A percentile compares a stretch with the other conserved stretches of the same genome.
phyloP scores from a whole-genome alignment of 306 rosid species.

The Citrullus mucosospermus region DNA sequence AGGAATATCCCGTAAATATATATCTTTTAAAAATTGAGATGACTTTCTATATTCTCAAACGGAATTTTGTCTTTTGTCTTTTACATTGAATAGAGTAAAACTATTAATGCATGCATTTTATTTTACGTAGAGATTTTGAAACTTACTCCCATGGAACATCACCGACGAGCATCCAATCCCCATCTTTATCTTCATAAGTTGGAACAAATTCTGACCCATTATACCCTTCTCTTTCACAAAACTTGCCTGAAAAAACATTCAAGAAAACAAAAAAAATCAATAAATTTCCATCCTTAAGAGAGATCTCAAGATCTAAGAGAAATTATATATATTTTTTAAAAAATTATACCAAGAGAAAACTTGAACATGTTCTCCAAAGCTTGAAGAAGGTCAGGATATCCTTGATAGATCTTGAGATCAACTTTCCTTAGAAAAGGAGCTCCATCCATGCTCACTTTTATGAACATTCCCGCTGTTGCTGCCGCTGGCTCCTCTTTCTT shows the following conservation, averaged over 20 bases:
- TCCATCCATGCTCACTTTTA: constrained; percentile 47
- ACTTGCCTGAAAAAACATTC: background rate
- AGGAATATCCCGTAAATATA: too few species aligned
- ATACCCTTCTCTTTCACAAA: constrained; percentile 28
- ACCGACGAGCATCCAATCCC: constrained; percentile 50
- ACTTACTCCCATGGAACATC: constrained; percentile 51
- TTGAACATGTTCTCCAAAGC: constrained; percentile 43
- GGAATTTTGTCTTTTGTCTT: too few species aligned
- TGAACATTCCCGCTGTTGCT: constrained; percentile 9
- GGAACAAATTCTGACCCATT: constrained; percentile 34
- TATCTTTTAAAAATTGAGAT: too few species aligned
- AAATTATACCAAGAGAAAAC: constrained; percentile 22
- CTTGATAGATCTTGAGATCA: constrained; percentile 28
- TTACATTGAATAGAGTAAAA: too few species aligned
- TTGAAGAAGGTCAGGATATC: constrained; percentile 31
- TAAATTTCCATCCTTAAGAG: background rate
- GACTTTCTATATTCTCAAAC: too few species aligned
- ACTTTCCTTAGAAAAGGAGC: constrained; percentile 43
- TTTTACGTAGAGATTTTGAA: background rate
- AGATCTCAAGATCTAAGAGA: background rate
- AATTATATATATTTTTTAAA: too few species aligned
- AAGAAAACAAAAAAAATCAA: background rate
- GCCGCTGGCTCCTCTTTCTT: background rate
- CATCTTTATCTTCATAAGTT: constrained; percentile 45
- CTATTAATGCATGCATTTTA: background rate